Conservation (phyloP, 768 basidiomycete species). For the Chalciporus piperatus region DNA sequence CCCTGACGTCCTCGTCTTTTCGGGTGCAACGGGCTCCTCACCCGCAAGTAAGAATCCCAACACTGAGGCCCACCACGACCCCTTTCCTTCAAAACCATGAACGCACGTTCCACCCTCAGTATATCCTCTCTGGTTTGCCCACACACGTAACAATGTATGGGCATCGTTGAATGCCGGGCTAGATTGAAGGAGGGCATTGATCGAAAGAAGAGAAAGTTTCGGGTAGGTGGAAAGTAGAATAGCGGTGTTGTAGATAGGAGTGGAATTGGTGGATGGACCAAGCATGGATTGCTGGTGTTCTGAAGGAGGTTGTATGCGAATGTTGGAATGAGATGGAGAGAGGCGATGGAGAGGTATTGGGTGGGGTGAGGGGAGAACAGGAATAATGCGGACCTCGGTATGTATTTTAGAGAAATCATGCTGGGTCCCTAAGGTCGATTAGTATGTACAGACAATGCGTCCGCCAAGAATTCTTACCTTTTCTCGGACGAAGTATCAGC, state of each 20-base stretch:
- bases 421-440: slow-evolving; percentile 42
- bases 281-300: slow-evolving; percentile 9
- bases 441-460: not conserved
- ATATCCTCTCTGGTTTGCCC: slow-evolving; percentile 88
- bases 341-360: slow-evolving; percentile 68
- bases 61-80: slow-evolving; percentile 66
- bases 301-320: slow-evolving; percentile 39
- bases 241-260: slow-evolving; percentile 78
- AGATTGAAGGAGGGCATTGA: slow-evolving; percentile 48
- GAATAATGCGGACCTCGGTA: slow-evolving; percentile 71
- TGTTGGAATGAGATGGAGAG: slow-evolving; percentile 72
- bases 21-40: slow-evolving; percentile 46
- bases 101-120: slow-evolving; percentile 58
- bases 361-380: slow-evolving; percentile 54
- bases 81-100: slow-evolving; percentile 66
- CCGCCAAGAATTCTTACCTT: slow-evolving; percentile 38
- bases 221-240: slow-evolving; percentile 49
- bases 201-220: slow-evolving; percentile 38
- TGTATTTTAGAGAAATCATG: slow-evolving; percentile 67
- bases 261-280: slow-evolving; percentile 40
- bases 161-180: slow-evolving; percentile 69
- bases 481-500: slow-evolving; percentile 55
- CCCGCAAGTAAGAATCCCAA: slow-evolving; percentile 63
- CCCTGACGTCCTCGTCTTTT: slow-evolving; percentile 22
- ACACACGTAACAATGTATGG: slow-evolving; percentile 75